Evolutionary conservation across 345 rosid species (phyloP).

Genomic region (Eucalyptus victrix): DNA sequence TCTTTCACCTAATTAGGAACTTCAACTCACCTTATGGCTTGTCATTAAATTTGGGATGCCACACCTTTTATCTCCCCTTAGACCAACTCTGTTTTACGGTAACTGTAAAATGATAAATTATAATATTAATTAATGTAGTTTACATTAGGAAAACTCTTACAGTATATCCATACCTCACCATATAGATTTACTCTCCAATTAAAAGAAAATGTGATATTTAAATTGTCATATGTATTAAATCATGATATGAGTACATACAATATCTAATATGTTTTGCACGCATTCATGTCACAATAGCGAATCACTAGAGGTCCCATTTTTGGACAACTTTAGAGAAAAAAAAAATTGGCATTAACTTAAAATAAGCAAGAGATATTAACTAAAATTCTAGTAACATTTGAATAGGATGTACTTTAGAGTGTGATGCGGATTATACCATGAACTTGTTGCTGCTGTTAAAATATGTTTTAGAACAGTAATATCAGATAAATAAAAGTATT

Average conservation of each 20-base stretch:
- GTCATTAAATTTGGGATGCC: too few species aligned
- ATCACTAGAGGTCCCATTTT: not conserved
- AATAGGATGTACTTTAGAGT: not conserved
- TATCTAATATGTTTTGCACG: not conserved
- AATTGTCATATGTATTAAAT: not conserved
- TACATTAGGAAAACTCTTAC: too few species aligned
- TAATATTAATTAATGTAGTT: too few species aligned
- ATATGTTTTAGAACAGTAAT: not conserved
- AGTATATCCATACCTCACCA: not conserved
- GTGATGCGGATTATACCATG: not conserved
- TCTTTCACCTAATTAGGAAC: too few species aligned
- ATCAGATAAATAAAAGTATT: not conserved
- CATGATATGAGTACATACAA: not conserved
- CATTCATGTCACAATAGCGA: not conserved
- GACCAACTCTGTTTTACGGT: too few species aligned
- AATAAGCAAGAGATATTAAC: not conserved
- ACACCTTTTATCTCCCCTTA: too few species aligned
- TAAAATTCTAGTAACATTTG: too few species aligned
- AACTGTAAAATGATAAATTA: too few species aligned
- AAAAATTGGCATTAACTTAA: not conserved
- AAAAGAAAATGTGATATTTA: not conserved
- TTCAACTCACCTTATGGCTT: too few species aligned
- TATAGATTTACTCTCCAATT: not conserved
- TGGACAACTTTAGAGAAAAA: not conserved
- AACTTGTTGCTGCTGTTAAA: not conserved